A percentile compares a stretch with the other conserved stretches of the same genome.
phyloP scores from a whole-genome alignment of 2,329 filamentous ascomycete genomes.

The Chaetomium olivaceum region DNA sequence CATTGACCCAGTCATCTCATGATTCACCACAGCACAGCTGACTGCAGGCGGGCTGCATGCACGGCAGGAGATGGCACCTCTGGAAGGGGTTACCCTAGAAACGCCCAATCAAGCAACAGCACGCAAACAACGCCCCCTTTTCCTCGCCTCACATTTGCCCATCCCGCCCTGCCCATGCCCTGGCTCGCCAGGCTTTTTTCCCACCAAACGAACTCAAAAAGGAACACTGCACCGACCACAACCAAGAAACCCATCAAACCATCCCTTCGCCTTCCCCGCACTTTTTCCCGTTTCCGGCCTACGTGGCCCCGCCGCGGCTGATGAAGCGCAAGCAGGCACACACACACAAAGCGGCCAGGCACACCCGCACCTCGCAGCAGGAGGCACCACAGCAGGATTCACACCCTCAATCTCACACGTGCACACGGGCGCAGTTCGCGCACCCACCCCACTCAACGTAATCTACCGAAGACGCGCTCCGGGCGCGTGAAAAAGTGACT shows the following conservation, averaged over 20 bases:
- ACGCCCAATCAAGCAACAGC: conserved; percentile 28
- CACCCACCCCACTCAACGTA: neutral
- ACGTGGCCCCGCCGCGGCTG: neutral
- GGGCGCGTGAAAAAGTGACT: conserved; percentile 3
- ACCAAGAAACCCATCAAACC: conserved; percentile 6
- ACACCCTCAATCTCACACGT: neutral
- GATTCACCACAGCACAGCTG: neutral
- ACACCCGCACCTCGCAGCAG: neutral
- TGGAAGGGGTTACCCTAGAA: conserved; percentile 33
- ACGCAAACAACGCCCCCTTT: conserved; percentile 24
- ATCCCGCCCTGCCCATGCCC: neutral
- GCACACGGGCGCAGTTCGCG: conserved; percentile 1
- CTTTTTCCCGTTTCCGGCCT: conserved; percentile 9
- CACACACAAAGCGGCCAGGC: too few relatives aligned
- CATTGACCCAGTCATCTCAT: neutral
- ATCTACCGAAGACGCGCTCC: neutral
- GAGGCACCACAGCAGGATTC: neutral
- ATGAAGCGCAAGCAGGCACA: neutral
- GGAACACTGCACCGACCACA: neutral
- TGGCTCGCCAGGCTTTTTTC: conserved; percentile 2
- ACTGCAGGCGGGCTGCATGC: neutral
- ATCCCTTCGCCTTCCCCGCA: conserved; percentile 10
- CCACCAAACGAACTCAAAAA: neutral
- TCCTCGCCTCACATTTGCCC: conserved; percentile 13
- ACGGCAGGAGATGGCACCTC: conserved; percentile 3